A percentile compares a stretch with the other conserved stretches of the same genome.
Conservation (phyloP, 192 early-diverging fungal genomes). For the Coemansia javaensis region DNA sequence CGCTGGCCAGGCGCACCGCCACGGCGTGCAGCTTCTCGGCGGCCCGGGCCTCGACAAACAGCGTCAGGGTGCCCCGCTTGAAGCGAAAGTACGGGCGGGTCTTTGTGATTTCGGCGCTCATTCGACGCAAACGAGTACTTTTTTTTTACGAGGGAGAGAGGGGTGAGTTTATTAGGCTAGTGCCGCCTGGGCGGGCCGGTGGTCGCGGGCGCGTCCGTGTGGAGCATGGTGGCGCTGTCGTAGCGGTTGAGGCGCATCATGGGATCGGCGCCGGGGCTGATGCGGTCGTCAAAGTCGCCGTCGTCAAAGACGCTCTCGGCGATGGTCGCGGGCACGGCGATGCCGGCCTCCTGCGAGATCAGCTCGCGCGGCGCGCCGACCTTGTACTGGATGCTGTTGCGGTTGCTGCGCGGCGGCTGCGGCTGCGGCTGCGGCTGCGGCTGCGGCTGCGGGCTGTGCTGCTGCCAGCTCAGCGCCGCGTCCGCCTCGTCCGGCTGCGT, state of each 20-base stretch:
- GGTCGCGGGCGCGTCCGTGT: not conserved
- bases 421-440: constrained; percentile 3
- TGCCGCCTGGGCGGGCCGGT: not conserved
- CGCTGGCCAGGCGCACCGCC: constrained; percentile 14
- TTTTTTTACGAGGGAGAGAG: too few species aligned
- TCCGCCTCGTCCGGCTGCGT: constrained; percentile 13
- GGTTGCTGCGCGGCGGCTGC: constrained; percentile 28
- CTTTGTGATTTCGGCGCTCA: constrained; percentile 19
- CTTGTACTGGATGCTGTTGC: constrained; percentile 51
- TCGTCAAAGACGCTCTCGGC: constrained; percentile 32
- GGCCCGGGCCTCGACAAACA: constrained; percentile 19
- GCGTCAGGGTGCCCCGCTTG: constrained; percentile 35
- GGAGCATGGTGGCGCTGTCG: constrained; percentile 18
- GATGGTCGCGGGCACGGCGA: constrained; percentile 30
- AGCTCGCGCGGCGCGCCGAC: constrained; percentile 48
- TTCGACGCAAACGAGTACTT: too few species aligned
- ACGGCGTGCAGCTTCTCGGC: constrained; percentile 9
- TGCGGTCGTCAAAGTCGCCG: constrained; percentile 20
- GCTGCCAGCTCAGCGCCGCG: not conserved
- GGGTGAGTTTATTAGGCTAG: not conserved
- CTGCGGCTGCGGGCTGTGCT: constrained; percentile 11
- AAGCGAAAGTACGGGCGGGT: constrained; percentile 32
- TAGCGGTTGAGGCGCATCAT: constrained; percentile 34
- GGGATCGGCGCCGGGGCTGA: constrained; percentile 21
- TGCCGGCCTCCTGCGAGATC: constrained; percentile 41